A percentile compares a stretch with the other conserved stretches of the same genome.
Evolutionary conservation across 2,329 filamentous ascomycete species (phyloP).

Genomic region (Colletotrichum cereale): DNA sequence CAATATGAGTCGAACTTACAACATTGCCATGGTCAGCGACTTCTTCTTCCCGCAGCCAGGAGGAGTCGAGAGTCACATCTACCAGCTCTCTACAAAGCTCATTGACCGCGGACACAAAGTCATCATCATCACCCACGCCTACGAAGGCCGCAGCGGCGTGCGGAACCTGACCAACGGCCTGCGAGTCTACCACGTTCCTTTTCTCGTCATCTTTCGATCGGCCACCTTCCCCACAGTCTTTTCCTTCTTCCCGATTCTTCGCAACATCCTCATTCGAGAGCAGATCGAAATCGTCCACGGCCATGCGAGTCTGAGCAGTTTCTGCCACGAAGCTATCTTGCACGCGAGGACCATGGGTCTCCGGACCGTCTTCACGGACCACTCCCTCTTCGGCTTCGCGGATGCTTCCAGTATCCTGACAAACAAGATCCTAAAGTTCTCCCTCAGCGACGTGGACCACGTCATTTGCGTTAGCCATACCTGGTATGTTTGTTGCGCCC

Average conservation of each 20-base stretch:
- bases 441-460: constrained; percentile 95
- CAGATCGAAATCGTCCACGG: constrained; percentile 97
- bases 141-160: constrained; percentile 89
- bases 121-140: constrained; percentile 96
- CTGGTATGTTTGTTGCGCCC: constrained; percentile 70
- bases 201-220: constrained; percentile 94
- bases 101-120: constrained; percentile 98
- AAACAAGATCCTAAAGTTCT: constrained; percentile 97
- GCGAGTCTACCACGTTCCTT: constrained; percentile 98
- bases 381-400: constrained; percentile 96
- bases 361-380: constrained; percentile 96
- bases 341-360: constrained; percentile 97
- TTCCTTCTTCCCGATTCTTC: constrained; percentile 97
- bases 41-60: constrained; percentile 99
- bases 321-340: constrained; percentile 94
- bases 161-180: constrained; percentile 97
- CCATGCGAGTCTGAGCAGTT: constrained; percentile 92
- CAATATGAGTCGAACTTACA: constrained; percentile 63
- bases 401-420: constrained; percentile 96
- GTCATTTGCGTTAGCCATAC: constrained; percentile 99
- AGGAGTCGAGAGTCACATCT: constrained; percentile 97
- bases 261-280: constrained; percentile 95
- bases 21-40: constrained; percentile 94
- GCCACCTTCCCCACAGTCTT: constrained; percentile 97
- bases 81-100: constrained; percentile 95